Evolutionary conservation across 1,284 basidiomycete species (phyloP), one percentile per base, ranked within the genome.

Genomic region (Papiliotrema nemorosa): DNA sequence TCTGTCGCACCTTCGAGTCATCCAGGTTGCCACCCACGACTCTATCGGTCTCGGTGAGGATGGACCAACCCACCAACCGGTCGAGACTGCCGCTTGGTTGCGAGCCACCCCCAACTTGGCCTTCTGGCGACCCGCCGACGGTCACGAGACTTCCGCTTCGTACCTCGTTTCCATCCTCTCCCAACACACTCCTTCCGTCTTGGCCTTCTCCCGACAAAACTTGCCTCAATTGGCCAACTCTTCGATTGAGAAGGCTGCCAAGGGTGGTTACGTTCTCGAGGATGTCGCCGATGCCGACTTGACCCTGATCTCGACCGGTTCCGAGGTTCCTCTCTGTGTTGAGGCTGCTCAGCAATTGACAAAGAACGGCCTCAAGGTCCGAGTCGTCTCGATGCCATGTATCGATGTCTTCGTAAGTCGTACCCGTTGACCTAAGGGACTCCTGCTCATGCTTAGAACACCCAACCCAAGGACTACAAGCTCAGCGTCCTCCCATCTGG

Each of bases 21-120:
- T 73, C 54, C 64, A 64, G 51, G 46, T 72, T 82, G 87, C 86
- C 36, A 90, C 88, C 45, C 88, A 91, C 76, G 89, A 91, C 72
- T 88, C 87, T 43, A 91, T 91, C 62, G 89, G 88, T 76, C 85
- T 91, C 47, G 88, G 72, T 60, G 92, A 97, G 77, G 92, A 97
- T 66, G 93, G 93, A 41, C 92, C 93, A 47, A 97, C 93, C 45
- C 92, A 97, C 75, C 92, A 96, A 76, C 92, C 91, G 27, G 80
- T 94, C 54, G 92, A 96, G 79, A 90, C 88, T 35, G 88, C 83
- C 55, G 84, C 83, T 49, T 87, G 87, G 75, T 81, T 96, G 72
- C 88, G 92, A 63, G 87, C 92, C 22, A 83, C 84, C 54, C 93
- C 92, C 64, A 96, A 96, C 80, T 76, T 90, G 50, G 86, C 85